Evolutionary conservation across 495 filamentous ascomycete genomes (phyloP).

Genomic region (Penicillium cosmopolitanum): DNA sequence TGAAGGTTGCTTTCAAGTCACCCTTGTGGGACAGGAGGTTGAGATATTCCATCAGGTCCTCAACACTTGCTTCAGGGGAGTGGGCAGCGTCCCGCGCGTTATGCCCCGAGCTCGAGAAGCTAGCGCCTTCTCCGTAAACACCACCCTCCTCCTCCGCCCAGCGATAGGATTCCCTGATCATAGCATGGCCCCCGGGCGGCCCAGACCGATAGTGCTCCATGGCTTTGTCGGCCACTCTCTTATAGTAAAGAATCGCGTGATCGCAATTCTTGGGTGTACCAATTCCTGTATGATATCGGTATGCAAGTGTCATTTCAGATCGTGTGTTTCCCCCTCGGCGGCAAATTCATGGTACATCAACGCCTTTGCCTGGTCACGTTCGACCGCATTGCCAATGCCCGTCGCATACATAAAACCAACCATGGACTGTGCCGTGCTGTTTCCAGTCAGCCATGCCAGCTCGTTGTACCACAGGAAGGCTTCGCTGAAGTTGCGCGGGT

Average conservation of each 20-base stretch:
- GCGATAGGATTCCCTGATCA: constrained; percentile 74
- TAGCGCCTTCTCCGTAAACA: constrained; percentile 93
- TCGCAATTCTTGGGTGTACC: constrained; percentile 86
- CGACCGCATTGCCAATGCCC: constrained; percentile 79
- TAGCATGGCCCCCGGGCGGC: constrained; percentile 83
- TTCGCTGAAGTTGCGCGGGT: constrained; percentile 80
- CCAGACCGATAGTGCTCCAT: constrained; percentile 83
- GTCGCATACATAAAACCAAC: constrained; percentile 96
- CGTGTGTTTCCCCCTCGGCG: constrained; percentile 80
- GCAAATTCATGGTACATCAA: constrained; percentile 95
- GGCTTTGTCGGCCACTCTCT: constrained; percentile 90
- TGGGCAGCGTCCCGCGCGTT: constrained; percentile 74
- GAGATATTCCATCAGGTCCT: constrained; percentile 93
- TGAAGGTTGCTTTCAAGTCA: constrained; percentile 89
- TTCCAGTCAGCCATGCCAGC: constrained; percentile 77
- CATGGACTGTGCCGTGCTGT: constrained; percentile 93
- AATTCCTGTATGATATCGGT: constrained; percentile 84
- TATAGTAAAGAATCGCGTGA: constrained; percentile 83
- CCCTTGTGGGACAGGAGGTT: constrained; percentile 94
- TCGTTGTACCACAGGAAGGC: constrained; percentile 83
- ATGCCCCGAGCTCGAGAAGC: constrained; percentile 85
- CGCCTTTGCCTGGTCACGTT: constrained; percentile 89
- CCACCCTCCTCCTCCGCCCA: constrained; percentile 87
- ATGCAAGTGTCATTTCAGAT: constrained; percentile 93
- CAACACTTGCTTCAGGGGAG: constrained; percentile 78